phyloP scores from a whole-genome alignment of 169 alveolate species.

The Eimeria brunetti region DNA sequence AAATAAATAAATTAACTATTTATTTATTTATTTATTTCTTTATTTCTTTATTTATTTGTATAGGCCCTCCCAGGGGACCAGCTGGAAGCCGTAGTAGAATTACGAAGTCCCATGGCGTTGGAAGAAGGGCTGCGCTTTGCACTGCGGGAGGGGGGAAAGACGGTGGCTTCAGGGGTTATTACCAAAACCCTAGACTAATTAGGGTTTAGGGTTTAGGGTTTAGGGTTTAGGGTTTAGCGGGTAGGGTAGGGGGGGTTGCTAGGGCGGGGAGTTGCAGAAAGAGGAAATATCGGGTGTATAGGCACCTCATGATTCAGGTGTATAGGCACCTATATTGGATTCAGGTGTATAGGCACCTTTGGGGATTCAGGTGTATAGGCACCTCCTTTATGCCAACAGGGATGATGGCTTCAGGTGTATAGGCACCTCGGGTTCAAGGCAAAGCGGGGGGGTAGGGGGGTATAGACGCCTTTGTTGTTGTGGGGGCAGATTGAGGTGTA shows the following conservation, averaged over 20 bases:
- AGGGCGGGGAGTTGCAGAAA: too few species aligned
- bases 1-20: too few species aligned
- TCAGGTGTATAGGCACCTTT: background rate
- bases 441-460: too few species aligned
- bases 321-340: background rate
- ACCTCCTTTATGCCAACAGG: background rate
- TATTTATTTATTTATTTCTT: too few species aligned
- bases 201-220: constrained; percentile 28
- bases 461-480: too few species aligned
- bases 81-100: constrained; percentile 87
- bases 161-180: constrained; percentile 96
- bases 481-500: too few species aligned
- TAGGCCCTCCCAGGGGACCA: constrained; percentile 83
- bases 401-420: too few species aligned
- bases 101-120: constrained; percentile 89
- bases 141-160: constrained; percentile 96
- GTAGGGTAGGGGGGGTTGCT: too few species aligned
- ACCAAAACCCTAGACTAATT: constrained; percentile 84
- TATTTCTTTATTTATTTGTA: too few species aligned
- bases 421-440: too few species aligned
- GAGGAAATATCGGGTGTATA: background rate
- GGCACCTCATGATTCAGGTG: background rate
- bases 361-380: background rate
- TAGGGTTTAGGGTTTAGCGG: background rate
- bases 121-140: constrained; percentile 93